These are phyloP conservation scores for Discostella stelligera DNA, from an alignment of 352 stramenopile genomes.

Conservation along the genomic window DNA sequence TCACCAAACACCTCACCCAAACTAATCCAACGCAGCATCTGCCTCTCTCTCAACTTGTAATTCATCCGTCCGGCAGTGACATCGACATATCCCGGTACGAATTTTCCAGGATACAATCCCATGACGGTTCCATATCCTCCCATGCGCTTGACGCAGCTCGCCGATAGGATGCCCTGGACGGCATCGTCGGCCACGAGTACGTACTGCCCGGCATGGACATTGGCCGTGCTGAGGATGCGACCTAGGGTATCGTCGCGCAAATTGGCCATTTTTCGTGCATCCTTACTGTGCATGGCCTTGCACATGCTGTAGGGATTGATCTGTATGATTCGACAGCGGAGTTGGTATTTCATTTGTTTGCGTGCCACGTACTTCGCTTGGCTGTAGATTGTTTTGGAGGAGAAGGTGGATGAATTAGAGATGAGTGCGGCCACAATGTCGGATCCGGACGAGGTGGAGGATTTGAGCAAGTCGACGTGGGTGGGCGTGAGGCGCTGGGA, in stretches of 20 bases:
- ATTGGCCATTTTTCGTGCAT: constrained; percentile 87
- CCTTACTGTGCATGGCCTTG: constrained; percentile 87
- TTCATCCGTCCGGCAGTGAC: constrained; percentile 73
- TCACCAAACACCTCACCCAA: constrained; percentile 66
- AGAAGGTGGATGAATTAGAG: constrained; percentile 92
- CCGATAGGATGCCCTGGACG: constrained; percentile 88
- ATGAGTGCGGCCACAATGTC: constrained; percentile 90
- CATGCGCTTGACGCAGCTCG: constrained; percentile 86
- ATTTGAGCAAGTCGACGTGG: constrained; percentile 50
- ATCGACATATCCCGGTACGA: constrained; percentile 62
- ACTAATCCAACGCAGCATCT: constrained; percentile 71
- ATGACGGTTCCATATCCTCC: constrained; percentile 78
- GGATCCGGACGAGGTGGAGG: constrained; percentile 45
- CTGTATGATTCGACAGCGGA: constrained; percentile 76
- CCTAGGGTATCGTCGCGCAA: constrained; percentile 91
- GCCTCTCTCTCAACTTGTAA: constrained; percentile 57
- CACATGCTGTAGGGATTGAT: constrained; percentile 89
- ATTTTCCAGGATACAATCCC: constrained; percentile 63
- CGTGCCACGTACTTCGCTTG: constrained; percentile 96
- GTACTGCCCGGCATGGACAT: constrained; percentile 87
- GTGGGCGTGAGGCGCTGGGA: constrained; percentile 58
- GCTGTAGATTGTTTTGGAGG: constrained; percentile 92
- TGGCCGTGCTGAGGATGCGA: constrained; percentile 90
- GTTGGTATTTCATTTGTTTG: constrained; percentile 88
- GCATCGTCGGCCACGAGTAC: constrained; percentile 91